Conservation (phyloP, 257 asterid species). For the Nicotiana tabacum region DNA sequence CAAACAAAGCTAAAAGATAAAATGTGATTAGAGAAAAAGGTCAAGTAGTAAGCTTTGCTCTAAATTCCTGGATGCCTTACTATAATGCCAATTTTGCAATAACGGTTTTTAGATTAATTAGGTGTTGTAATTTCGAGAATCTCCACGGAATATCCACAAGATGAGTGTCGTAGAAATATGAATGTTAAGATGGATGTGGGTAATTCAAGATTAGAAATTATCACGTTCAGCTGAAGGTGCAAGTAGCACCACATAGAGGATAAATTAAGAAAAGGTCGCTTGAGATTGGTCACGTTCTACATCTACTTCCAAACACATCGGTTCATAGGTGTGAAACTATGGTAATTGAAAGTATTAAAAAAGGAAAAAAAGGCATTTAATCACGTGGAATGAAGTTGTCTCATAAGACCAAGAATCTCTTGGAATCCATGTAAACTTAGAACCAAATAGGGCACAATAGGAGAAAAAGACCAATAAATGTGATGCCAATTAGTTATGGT, state of each 20-base stretch:
- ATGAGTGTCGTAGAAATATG: neutral
- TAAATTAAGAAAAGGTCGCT: neutral
- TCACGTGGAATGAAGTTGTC: neutral
- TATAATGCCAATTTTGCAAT: neutral
- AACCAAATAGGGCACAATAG: neutral
- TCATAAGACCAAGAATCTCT: neutral
- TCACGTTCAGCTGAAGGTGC: neutral
- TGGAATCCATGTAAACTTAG: neutral
- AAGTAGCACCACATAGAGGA: neutral
- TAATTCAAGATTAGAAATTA: neutral
- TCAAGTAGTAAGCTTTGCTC: neutral
- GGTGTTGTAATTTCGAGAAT: neutral
- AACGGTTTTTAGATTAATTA: neutral
- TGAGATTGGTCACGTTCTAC: neutral
- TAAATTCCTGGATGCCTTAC: neutral
- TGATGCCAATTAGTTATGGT: neutral
- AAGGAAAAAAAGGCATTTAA: neutral
- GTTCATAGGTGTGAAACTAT: neutral
- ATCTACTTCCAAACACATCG: neutral
- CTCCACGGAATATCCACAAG: neutral
- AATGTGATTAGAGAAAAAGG: neutral
- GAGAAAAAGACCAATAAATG: neutral
- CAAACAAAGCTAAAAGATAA: neutral
- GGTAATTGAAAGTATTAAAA: neutral
- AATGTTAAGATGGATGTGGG: neutral